These are phyloP conservation scores for Lyophyllum decastes DNA, from an alignment of 768 basidiomycete genomes.

Conservation along the genomic window DNA sequence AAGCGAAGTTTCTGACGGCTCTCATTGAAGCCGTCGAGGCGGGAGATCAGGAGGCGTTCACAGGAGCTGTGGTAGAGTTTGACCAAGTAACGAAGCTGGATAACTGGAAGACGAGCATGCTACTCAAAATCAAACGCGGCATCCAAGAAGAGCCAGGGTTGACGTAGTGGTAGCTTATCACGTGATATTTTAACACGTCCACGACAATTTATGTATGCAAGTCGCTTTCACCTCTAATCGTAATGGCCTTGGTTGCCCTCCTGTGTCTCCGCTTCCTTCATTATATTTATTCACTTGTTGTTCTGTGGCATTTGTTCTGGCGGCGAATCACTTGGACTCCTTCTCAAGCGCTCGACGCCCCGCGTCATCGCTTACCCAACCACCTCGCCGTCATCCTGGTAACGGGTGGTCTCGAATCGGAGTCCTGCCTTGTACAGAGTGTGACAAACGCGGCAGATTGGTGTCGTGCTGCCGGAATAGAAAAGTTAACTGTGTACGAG, in stretches of 20 bases:
- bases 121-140: constrained; percentile 87
- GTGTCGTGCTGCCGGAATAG: constrained; percentile 65
- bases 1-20: constrained; percentile 83
- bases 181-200: constrained; percentile 3
- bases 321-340: constrained; percentile 31
- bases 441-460: constrained; percentile 55
- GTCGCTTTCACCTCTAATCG: neutral
- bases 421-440: constrained; percentile 50
- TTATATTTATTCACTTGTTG: constrained; percentile 49
- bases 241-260: constrained; percentile 50
- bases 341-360: constrained; percentile 51
- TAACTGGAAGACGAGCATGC: constrained; percentile 91
- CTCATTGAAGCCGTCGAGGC: constrained; percentile 71
- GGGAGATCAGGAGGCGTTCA: constrained; percentile 62
- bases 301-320: constrained; percentile 41
- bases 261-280: constrained; percentile 59
- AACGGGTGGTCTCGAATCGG: constrained; percentile 35
- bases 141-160: constrained; percentile 53
- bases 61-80: constrained; percentile 85
- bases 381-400: constrained; percentile 71
- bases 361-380: constrained; percentile 58
- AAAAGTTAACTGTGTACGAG: constrained; percentile 72
- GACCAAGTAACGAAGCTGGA: constrained; percentile 93
- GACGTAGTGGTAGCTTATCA: constrained; percentile 26
- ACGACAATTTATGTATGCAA: neutral